A percentile compares a stretch with the other conserved stretches of the same genome.
Conservation (phyloP, 1,139 yeast genomes). For the Hyphopichia pseudoburtonii region DNA sequence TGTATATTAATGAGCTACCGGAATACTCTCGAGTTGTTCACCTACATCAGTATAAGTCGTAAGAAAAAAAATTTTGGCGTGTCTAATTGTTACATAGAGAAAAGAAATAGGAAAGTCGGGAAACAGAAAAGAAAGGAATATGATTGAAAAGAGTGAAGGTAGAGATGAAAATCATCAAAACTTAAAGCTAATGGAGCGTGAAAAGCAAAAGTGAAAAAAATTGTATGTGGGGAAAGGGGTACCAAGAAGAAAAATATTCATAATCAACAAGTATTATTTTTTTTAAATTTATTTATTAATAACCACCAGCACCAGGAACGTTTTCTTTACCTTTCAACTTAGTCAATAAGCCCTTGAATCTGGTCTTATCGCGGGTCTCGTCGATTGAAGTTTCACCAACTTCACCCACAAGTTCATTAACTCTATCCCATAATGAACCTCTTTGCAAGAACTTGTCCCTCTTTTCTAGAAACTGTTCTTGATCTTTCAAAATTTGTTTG, state of each 20-base stretch:
- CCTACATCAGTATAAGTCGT: too few species aligned
- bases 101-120: neutral
- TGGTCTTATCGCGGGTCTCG: slow-evolving; percentile 62
- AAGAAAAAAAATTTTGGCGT: neutral
- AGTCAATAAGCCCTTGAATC: slow-evolving; percentile 66
- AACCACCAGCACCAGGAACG: slow-evolving; percentile 64
- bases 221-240: neutral
- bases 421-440: slow-evolving; percentile 90
- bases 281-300: too few species aligned
- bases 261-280: too few species aligned
- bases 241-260: neutral
- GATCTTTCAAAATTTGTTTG: slow-evolving; percentile 63
- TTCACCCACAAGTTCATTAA: slow-evolving; percentile 45
- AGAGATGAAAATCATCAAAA: too few species aligned
- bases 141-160: too few species aligned
- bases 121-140: too few species aligned
- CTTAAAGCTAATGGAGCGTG: too few species aligned
- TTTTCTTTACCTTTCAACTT: slow-evolving; percentile 67
- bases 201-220: neutral
- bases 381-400: slow-evolving; percentile 45
- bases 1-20: too few species aligned
- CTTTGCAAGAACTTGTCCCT: slow-evolving; percentile 78
- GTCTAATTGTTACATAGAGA: slow-evolving; percentile 1
- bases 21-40: too few species aligned
- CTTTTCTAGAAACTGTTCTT: slow-evolving; percentile 69